Evolutionary conservation across 2,329 filamentous ascomycete genomes (phyloP), one percentile per base, ranked within the genome.

Genomic region (Botrytis sinoallii): DNA sequence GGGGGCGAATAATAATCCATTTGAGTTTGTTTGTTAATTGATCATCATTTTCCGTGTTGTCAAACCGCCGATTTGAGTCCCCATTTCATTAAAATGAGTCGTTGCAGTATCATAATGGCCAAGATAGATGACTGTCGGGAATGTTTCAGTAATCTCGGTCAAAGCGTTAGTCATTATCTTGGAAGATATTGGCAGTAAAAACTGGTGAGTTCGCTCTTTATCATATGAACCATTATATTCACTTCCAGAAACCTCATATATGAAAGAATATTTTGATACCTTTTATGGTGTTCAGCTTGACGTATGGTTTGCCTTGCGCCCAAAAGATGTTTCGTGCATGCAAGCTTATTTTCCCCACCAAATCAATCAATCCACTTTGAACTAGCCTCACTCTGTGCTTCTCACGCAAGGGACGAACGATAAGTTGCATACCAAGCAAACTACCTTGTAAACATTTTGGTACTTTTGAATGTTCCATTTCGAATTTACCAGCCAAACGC

Each of bases 1-100:
- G 75, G 71, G 18, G 48, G 18, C 38, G 40, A 40, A 63, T 71
- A 38, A 52, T 38, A 32, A 46, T 70, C 61, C 67, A 74, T 72
- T 46, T 32, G 40, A n/a, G 14, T 32, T 63, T 70, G 10, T 46
- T 35, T 46, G 29, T 48, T 20, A 38, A 46, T 70, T 48, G 38
- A 46, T 10, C 14, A 61, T 46, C 48, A 38, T 18, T 63, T 42
- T 42, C 25, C 12, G 7, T 25, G 9, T 18, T 57, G 35, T 42
- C 16, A 55, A 57, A 18, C 48, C 65, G 16, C 35, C 5, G 48
- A 16, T n/a, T 42, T 32, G 35, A n/a, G 35, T 42, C 16, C 48
- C 25, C 29, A 22, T 20, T 57, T 32, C 48, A 68, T 57, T 68
- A 18, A 57, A 68, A 57, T 68, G 48, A 55, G 46, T 57, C 25